These are phyloP conservation scores for Leccinum sublutescens DNA, from an alignment of 768 basidiomycete species.

Conservation along the genomic window DNA sequence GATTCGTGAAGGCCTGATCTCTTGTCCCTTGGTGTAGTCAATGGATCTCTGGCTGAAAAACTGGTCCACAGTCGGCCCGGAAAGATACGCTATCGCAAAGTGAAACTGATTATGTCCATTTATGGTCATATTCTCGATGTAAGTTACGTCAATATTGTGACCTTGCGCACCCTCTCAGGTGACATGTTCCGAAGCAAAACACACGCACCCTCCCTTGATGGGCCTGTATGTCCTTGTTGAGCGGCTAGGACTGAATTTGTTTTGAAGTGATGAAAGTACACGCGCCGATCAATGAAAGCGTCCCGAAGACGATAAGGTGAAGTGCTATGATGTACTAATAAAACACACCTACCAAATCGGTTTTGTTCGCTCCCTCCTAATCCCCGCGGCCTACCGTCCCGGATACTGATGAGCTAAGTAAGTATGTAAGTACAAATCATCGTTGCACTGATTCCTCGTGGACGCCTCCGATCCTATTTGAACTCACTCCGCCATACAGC, in stretches of 20 bases:
- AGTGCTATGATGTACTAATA: too few relatives aligned
- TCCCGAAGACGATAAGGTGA: too few relatives aligned
- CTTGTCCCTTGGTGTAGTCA: too few relatives aligned
- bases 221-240: neutral
- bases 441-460: neutral
- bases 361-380: neutral
- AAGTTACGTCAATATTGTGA: too few relatives aligned
- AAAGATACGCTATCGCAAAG: too few relatives aligned
- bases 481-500: neutral
- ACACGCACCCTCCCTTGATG: neutral
- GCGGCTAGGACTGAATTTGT: too few relatives aligned
- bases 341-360: neutral
- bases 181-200: neutral
- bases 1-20: neutral
- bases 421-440: too few relatives aligned
- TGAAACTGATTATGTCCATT: neutral
- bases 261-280: neutral
- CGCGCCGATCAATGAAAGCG: too few relatives aligned
- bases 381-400: neutral
- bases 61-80: neutral
- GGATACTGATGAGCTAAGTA: too few relatives aligned
- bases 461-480: neutral
- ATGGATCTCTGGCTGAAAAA: too few relatives aligned
- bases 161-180: too few relatives aligned
- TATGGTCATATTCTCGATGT: neutral